phyloP scores from a whole-genome alignment of 352 stramenopile species.

The Thalassiosira livingstoniorum region DNA sequence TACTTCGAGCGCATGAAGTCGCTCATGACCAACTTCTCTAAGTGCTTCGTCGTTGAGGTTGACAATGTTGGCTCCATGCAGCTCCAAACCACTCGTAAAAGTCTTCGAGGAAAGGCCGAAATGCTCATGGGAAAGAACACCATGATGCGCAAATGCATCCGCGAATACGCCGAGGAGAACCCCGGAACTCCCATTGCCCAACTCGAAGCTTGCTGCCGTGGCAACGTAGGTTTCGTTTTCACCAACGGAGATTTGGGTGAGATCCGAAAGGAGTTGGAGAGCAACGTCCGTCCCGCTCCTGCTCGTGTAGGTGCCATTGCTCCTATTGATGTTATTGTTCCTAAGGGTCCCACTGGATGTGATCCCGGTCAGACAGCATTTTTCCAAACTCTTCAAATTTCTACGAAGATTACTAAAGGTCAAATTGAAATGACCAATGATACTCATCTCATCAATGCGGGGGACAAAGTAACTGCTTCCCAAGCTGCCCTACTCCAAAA shows the following conservation, averaged over 20 bases:
- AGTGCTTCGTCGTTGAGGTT: constrained; percentile 97
- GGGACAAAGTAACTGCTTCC: constrained; percentile 98
- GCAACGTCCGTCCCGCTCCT: constrained; percentile 91
- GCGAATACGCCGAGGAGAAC: constrained; percentile 97
- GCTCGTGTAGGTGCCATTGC: constrained; percentile 96
- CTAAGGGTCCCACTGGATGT: constrained; percentile 96
- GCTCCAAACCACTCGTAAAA: constrained; percentile 97
- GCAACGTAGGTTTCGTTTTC: constrained; percentile 99
- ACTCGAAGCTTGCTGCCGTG: constrained; percentile 82
- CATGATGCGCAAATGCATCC: constrained; percentile 98
- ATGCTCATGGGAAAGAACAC: constrained; percentile 99
- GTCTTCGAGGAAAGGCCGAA: constrained; percentile 93
- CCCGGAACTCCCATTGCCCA: constrained; percentile 92
- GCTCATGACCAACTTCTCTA: constrained; percentile 96
- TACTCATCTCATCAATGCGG: constrained; percentile 94
- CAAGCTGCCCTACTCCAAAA: constrained; percentile 98
- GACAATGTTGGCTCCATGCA: constrained; percentile 99
- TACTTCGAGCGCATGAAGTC: constrained; percentile 97
- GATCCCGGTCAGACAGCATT: constrained; percentile 99
- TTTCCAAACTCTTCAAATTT: constrained; percentile 99
- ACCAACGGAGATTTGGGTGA: constrained; percentile 97
- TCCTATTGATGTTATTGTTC: constrained; percentile 95
- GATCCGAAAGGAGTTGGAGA: constrained; percentile 88
- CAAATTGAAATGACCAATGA: constrained; percentile 99
- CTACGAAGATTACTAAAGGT: constrained; percentile 99